These are phyloP conservation scores for Aspergillus uvarum DNA, from an alignment of 2,329 filamentous ascomycete genomes.

Conservation along the genomic window DNA sequence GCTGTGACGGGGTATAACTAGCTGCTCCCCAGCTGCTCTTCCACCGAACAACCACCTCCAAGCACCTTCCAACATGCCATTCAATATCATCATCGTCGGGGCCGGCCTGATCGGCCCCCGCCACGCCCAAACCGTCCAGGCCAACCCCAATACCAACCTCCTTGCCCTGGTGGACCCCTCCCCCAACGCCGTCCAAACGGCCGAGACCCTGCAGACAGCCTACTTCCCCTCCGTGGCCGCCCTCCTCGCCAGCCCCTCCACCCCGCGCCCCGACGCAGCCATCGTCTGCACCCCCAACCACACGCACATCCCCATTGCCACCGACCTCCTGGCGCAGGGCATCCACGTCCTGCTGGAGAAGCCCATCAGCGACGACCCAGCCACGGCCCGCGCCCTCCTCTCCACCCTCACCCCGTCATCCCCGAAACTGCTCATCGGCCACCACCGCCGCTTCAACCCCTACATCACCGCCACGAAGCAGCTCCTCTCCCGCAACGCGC, in stretches of 20 bases:
- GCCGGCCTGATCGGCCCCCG: slow-evolving; percentile 53
- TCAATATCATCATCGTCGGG: slow-evolving; percentile 46
- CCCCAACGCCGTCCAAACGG: slow-evolving; percentile 37
- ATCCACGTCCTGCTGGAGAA: slow-evolving; percentile 61
- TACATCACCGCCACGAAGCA: slow-evolving; percentile 54
- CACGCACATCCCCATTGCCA: slow-evolving; percentile 55
- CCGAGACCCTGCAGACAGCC: slow-evolving; percentile 39
- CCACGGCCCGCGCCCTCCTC: slow-evolving; percentile 25
- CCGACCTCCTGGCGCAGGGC: slow-evolving; percentile 48
- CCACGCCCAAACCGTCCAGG: slow-evolving; percentile 48
- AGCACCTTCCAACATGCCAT: too few species aligned
- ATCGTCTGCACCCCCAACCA: slow-evolving; percentile 62
- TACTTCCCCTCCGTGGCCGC: slow-evolving; percentile 44
- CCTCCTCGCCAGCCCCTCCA: slow-evolving; percentile 42
- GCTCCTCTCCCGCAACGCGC: slow-evolving; percentile 38
- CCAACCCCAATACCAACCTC: slow-evolving; percentile 41
- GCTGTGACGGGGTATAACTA: neutral
- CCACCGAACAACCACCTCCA: neutral
- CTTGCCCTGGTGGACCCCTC: slow-evolving; percentile 50
- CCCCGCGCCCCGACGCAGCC: slow-evolving; percentile 50
- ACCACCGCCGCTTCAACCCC: slow-evolving; percentile 61
- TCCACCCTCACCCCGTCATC: slow-evolving; percentile 19
- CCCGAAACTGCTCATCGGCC: slow-evolving; percentile 55
- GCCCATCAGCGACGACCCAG: slow-evolving; percentile 48
- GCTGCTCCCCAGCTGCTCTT: neutral